phyloP scores from a whole-genome alignment of 306 rosid genomes.

The Cucumis melo region DNA sequence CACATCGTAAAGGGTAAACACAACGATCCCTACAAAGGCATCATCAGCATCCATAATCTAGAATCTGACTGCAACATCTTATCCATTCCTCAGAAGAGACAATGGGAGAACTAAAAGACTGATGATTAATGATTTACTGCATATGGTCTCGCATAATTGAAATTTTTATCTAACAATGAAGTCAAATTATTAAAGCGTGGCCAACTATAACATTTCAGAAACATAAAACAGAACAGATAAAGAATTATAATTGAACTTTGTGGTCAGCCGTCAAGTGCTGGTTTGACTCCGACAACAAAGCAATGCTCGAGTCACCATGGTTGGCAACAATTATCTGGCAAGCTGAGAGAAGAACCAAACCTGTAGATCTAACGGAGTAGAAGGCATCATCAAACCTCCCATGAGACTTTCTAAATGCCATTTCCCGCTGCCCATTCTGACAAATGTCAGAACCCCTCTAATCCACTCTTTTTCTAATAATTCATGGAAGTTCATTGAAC shows the following conservation, averaged over 20 bases:
- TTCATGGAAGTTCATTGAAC: constrained; percentile 7
- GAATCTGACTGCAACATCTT: background rate
- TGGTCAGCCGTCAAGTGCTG: constrained; percentile 8
- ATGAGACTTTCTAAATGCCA: background rate
- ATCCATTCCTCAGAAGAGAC: background rate
- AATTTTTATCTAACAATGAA: background rate
- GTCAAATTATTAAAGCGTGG: background rate
- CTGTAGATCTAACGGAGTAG: constrained; percentile 16
- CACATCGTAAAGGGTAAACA: background rate
- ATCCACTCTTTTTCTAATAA: constrained; percentile 2
- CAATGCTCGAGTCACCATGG: constrained; percentile 22
- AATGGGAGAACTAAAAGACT: background rate
- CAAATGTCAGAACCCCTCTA: background rate
- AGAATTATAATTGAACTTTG: constrained; percentile 6
- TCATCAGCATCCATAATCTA: background rate
- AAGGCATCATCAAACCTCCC: constrained; percentile 9
- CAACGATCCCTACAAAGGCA: background rate
- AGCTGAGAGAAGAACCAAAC: constrained; percentile 14
- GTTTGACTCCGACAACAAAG: constrained; percentile 1
- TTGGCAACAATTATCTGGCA: constrained; percentile 21
- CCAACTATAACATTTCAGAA: background rate
- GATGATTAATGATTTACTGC: background rate
- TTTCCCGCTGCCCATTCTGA: background rate
- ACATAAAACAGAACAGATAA: background rate
- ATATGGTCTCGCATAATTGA: background rate